Base-by-base conservation (phyloP, 108 stramenopile genomes). In the Fistulifera pelliculosa region DNA sequence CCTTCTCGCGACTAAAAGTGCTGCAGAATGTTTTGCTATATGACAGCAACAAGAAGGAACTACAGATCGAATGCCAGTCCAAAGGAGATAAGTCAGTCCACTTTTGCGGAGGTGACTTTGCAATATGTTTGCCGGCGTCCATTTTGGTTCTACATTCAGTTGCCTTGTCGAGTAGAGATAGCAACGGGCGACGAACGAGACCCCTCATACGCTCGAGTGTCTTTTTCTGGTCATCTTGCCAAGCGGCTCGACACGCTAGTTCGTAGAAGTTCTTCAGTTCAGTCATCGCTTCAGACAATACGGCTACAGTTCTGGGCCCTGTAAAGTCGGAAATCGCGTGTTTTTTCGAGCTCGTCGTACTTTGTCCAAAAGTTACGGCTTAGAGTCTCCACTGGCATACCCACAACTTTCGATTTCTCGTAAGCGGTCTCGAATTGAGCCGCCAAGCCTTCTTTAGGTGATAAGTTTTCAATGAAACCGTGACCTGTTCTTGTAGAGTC, bases 401-500 rank as follows among this genome's bases (percentile, higher is more conserved):
- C 49, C 49, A 50, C 15, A 26, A 13, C 26, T 19, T 22, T 50
- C 19, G 49, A 50, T 24, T 23, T 50, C 13, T 50, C 49, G 49
- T 50, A 50, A 19, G 26, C 18, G 2, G 49, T 10, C 2, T 23
- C 12, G 12, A 50, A 24, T 2, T 24, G 24, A 2, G 1, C 2
- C 18, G 26, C 49, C 23, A 23, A 50, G 23, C 26, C 49, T 5
- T 50, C 49, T 12, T 19, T 15, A 23, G 14, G 27, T 13, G 27
- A n/a, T 13, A 54, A 18, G 13, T 31, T 24, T 28, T 17, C 12
- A 27, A 18, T 24, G 27, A 18, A 14, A 54, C 35, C 27, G 4
- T 54, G 27, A 64, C 53, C 31, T 73, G 66, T 15, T 58, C 41
- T 59, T 38, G 28, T 43, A 73, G 35, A 0, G 64, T 48, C n/a